These are phyloP conservation scores for Wickerhamiella azyma DNA, from an alignment of 805 yeast genomes.

Conservation along the genomic window DNA sequence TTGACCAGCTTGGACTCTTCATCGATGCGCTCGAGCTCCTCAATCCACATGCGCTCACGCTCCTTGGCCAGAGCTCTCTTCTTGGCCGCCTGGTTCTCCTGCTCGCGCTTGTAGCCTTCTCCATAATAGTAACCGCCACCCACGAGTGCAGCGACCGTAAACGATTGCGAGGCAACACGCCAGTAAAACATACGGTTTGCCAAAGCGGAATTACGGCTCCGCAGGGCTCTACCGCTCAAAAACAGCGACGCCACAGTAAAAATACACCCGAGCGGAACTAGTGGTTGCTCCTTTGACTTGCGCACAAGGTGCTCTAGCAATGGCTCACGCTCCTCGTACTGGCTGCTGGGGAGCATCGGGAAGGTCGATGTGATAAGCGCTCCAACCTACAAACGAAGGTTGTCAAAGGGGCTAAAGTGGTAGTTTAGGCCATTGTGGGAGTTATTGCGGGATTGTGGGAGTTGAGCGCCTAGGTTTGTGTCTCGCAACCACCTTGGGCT, in stretches of 20 bases:
- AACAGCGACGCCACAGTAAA: constrained; percentile 71
- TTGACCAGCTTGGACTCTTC: constrained; percentile 28
- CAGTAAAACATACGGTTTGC: constrained; percentile 83
- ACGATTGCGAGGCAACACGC: constrained; percentile 78
- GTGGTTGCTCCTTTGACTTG: constrained; percentile 70
- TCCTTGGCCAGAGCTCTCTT: constrained; percentile 66
- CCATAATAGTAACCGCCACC: constrained; percentile 50
- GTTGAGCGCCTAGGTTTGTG: too few relatives aligned
- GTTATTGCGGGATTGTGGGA: too few relatives aligned
- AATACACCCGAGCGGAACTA: constrained; percentile 71
- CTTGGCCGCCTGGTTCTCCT: constrained; percentile 39
- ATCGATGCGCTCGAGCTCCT: constrained; percentile 72
- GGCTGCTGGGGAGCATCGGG: constrained; percentile 11
- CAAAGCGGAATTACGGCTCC: constrained; percentile 53
- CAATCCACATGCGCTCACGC: constrained; percentile 81
- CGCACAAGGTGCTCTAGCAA: constrained; percentile 19
- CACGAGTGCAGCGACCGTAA: constrained; percentile 68
- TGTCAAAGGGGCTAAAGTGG: too few relatives aligned
- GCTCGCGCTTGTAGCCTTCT: constrained; percentile 38
- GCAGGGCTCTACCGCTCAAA: constrained; percentile 63
- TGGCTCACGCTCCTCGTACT: constrained; percentile 15
- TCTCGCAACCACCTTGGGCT: too few relatives aligned
- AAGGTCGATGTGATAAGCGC: background rate
- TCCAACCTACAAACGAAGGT: too few relatives aligned
- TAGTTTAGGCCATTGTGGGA: too few relatives aligned